Base-by-base conservation (phyloP, 2,329 filamentous ascomycete species). In the Lachnellula suecica region DNA sequence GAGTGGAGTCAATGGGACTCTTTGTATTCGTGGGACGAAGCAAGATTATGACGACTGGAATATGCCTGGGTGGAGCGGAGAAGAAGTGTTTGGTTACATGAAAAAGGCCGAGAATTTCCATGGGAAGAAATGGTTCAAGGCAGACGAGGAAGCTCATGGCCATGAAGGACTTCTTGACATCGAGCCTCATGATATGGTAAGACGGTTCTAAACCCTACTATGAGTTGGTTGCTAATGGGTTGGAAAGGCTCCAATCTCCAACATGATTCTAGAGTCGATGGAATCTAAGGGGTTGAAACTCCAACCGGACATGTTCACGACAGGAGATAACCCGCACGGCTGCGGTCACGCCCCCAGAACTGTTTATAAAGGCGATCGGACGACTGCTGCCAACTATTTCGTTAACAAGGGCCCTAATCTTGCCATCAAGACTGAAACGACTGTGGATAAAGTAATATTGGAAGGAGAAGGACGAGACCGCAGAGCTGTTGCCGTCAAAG, bases 271-370 rank as follows among this genome's bases (percentile, higher is more conserved):
- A 24, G 73, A 83, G 44, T 83, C 80, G 0, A 76, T 83, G 67
- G 66, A 79, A 8, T 78, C 76, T 2, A 68, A 77, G 53, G 81
- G 81, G 50, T 64, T 85, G 1, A 74, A 77, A 0, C 69, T 81
- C n/a, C 73, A 80, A 37, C 71, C 73, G 17, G 82, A 85, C 56
- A 83, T 85, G 78, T 84, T 84, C 61, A 74, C 75, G 1, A 77
- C 74, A 22, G 77, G 78, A 17, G 71, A 76, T 25, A 74, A 73
- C 19, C 66, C 79, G 1, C 75, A 81, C 47, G 80, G 79, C 1
- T 83, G 79, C 57, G 80, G 81, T 2, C 79, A 83, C 63, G 77
- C 67, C 1, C 71, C 76, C 11, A 70, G 79, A 55, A 81, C 79
- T 2, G 77, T 79, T 2, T 71, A 76, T 48, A 70, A 78, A 47